phyloP scores from a whole-genome alignment of 2,329 filamentous ascomycete species.

The Diplocarpon rosae region DNA sequence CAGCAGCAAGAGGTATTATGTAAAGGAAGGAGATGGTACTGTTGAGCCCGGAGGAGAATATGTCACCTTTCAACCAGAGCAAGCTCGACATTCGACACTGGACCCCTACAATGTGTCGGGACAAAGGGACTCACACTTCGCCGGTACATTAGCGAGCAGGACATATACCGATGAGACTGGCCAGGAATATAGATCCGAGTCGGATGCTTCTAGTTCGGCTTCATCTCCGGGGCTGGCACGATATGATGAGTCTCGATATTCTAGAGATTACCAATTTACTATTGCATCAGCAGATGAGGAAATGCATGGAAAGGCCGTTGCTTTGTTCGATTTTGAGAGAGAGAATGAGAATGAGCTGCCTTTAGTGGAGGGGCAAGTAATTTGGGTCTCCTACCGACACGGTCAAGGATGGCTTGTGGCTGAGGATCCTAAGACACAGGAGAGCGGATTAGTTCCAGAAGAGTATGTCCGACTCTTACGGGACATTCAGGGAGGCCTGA shows the following conservation, averaged over 20 bases:
- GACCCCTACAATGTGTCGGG: constrained; percentile 34
- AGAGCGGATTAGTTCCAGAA: constrained; percentile 91
- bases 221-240: constrained; percentile 48
- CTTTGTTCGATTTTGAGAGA: constrained; percentile 85
- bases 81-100: constrained; percentile 44
- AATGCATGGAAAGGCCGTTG: constrained; percentile 93
- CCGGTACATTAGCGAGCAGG: constrained; percentile 32
- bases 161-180: constrained; percentile 30
- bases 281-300: constrained; percentile 94
- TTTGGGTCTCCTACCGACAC: constrained; percentile 91
- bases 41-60: constrained; percentile 71
- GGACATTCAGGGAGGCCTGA: constrained; percentile 86
- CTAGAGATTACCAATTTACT: constrained; percentile 86
- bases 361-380: constrained; percentile 86
- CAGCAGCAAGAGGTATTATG: constrained; percentile 64
- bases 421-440: constrained; percentile 85
- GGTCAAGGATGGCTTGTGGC: constrained; percentile 97
- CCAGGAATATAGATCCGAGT: constrained; percentile 35
- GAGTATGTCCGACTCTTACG: constrained; percentile 88
- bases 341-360: constrained; percentile 96
- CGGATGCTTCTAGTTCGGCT: constrained; percentile 46
- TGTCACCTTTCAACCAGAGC: constrained; percentile 63
- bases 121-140: constrained; percentile 44
- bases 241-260: constrained; percentile 70
- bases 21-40: constrained; percentile 56